These are phyloP conservation scores for Ascochyta rabiei DNA, from an alignment of 2,329 filamentous ascomycete species.

Conservation along the genomic window DNA sequence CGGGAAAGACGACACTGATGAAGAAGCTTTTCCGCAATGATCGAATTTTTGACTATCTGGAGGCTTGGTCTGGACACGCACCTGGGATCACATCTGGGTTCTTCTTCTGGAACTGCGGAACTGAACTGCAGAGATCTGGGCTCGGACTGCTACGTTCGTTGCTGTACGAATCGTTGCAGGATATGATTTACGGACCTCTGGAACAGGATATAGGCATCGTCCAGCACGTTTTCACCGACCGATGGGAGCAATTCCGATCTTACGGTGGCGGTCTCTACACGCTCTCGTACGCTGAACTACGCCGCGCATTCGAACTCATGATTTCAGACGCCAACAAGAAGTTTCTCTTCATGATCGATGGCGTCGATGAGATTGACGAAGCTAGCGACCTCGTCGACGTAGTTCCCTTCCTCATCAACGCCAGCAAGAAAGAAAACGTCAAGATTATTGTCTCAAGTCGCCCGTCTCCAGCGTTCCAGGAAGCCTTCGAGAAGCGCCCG, in stretches of 20 bases:
- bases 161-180: conserved; percentile 39
- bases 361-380: conserved; percentile 39
- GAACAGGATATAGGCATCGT: conserved; percentile 33
- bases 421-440: conserved; percentile 35
- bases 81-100: conserved; percentile 48
- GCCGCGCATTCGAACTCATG: conserved; percentile 33
- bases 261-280: conserved; percentile 35
- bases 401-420: conserved; percentile 16
- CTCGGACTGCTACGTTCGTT: conserved; percentile 34
- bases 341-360: conserved; percentile 43
- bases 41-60: conserved; percentile 30
- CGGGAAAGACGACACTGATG: conserved; percentile 57
- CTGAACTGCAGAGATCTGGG: conserved; percentile 35
- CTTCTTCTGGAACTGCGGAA: conserved; percentile 54
- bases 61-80: conserved; percentile 36
- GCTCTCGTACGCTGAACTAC: conserved; percentile 30
- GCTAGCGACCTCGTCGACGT: conserved; percentile 30
- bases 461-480: conserved; percentile 25
- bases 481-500: conserved; percentile 31
- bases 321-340: conserved; percentile 37
- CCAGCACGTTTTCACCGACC: conserved; percentile 33
- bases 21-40: conserved; percentile 43
- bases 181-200: conserved; percentile 41
- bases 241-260: conserved; percentile 38
- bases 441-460: conserved; percentile 43